These are phyloP conservation scores for Podosphaera leucotricha DNA, from an alignment of 2,329 filamentous ascomycete genomes.

Conservation along the genomic window DNA sequence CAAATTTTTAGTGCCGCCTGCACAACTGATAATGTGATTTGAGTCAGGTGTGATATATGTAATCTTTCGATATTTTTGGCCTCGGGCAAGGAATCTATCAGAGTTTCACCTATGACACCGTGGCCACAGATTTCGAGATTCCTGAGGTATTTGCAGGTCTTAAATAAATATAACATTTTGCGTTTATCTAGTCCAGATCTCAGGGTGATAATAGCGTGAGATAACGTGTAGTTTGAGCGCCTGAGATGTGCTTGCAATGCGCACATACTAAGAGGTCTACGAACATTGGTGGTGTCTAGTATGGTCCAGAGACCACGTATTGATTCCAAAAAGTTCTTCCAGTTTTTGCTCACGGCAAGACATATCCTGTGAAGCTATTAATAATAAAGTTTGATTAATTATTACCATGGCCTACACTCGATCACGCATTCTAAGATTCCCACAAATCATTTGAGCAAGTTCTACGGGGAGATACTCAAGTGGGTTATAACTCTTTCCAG, in stretches of 20 bases:
- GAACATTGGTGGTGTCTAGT: conserved; percentile 10
- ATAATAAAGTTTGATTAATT: background rate
- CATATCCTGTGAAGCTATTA: conserved; percentile 10
- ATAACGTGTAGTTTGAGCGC: conserved; percentile 13
- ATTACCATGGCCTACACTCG: conserved; percentile 9
- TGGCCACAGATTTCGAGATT: conserved; percentile 9
- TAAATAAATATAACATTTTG: conserved; percentile 9
- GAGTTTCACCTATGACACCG: conserved; percentile 10
- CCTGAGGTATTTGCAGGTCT: conserved; percentile 10
- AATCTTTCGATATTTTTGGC: conserved; percentile 9
- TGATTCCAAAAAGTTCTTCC: conserved; percentile 14
- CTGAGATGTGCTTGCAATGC: conserved; percentile 10
- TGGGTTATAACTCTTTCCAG: conserved; percentile 13
- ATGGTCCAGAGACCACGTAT: conserved; percentile 13
- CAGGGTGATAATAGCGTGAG: conserved; percentile 9
- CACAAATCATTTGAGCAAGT: conserved; percentile 13
- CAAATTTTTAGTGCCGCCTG: conserved; percentile 5
- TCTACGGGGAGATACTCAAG: conserved; percentile 15
- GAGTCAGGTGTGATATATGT: conserved; percentile 3
- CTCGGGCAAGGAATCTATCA: conserved; percentile 6
- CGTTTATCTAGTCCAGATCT: conserved; percentile 7
- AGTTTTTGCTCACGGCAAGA: conserved; percentile 12
- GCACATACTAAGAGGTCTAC: conserved; percentile 5
- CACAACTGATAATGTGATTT: conserved; percentile 5
- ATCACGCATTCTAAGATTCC: conserved; percentile 13